These are phyloP conservation scores for Bruguiera sexangula DNA, from an alignment of 345 rosid genomes.

Conservation along the genomic window DNA sequence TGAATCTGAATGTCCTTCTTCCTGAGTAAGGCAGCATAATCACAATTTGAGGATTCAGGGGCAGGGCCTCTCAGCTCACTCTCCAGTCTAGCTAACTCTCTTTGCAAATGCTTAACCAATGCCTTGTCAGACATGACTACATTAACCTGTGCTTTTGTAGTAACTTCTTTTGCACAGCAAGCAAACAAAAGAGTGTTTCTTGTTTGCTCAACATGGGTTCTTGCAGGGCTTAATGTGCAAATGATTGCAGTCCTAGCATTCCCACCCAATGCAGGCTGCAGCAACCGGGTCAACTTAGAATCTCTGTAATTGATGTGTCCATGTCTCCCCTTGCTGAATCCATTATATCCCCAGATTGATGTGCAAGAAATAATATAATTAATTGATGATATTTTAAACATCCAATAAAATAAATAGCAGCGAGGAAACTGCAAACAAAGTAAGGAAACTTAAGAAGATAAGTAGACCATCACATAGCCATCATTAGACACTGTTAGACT, in stretches of 20 bases:
- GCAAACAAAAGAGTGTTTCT: conserved; percentile 96
- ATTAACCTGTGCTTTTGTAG: conserved; percentile 93
- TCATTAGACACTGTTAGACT: too few relatives aligned
- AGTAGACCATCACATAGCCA: neutral
- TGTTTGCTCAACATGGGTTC: conserved; percentile 96
- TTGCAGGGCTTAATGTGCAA: conserved; percentile 96
- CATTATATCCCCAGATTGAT: conserved; percentile 19
- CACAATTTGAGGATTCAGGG: conserved; percentile 52
- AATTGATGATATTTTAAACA: neutral
- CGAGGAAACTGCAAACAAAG: neutral
- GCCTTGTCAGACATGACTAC: conserved; percentile 99
- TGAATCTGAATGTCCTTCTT: conserved; percentile 90
- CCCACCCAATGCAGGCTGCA: conserved; percentile 96
- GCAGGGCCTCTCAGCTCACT: conserved; percentile 74
- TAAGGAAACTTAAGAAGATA: neutral
- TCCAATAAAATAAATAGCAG: neutral
- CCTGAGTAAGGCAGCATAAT: conserved; percentile 60
- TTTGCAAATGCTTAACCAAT: conserved; percentile 90
- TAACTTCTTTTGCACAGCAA: conserved; percentile 95
- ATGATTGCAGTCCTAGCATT: conserved; percentile 96
- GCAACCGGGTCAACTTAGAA: conserved; percentile 86
- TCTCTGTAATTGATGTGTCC: conserved; percentile 97
- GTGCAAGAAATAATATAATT: conserved; percentile 6
- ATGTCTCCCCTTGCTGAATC: conserved; percentile 78
- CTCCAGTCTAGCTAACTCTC: conserved; percentile 88